These are phyloP conservation scores for Geoglossum cookeanum DNA, from an alignment of 2,329 filamentous ascomycete species.

Conservation along the genomic window DNA sequence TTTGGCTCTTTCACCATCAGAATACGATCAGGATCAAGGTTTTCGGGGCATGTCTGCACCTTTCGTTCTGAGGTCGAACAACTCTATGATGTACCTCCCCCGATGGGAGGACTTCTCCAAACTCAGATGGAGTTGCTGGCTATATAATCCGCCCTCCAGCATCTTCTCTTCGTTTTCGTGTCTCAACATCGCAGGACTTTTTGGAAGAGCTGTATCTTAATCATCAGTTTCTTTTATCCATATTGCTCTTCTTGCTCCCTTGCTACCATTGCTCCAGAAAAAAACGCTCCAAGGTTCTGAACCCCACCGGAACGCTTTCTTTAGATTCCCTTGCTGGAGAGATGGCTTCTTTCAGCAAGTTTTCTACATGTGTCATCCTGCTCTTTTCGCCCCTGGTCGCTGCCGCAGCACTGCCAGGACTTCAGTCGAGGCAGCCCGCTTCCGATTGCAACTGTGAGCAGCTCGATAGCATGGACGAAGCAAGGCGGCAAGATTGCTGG, in stretches of 20 bases:
- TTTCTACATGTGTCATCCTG: background rate
- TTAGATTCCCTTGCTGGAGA: background rate
- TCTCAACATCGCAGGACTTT: background rate
- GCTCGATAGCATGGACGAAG: background rate
- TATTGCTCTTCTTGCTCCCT: background rate
- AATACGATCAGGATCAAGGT: background rate
- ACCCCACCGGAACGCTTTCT: background rate
- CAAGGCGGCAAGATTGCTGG: background rate
- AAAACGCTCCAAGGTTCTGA: background rate
- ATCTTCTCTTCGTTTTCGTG: background rate
- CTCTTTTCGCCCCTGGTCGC: background rate
- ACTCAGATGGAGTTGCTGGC: background rate
- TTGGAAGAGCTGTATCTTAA: constrained; percentile 3
- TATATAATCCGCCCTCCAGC: background rate
- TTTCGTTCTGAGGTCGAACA: background rate
- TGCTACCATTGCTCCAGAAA: background rate
- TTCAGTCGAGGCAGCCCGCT: background rate
- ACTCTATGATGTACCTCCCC: background rate
- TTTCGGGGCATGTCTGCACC: background rate
- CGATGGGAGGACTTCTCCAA: background rate
- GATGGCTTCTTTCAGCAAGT: background rate
- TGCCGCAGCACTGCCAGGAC: background rate
- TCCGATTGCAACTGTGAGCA: background rate
- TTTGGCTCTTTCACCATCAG: background rate
- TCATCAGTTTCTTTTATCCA: constrained; percentile 1